These are phyloP conservation scores for Xylaria sp. DNA, from an alignment of 2,329 filamentous ascomycete species.

Conservation along the genomic window DNA sequence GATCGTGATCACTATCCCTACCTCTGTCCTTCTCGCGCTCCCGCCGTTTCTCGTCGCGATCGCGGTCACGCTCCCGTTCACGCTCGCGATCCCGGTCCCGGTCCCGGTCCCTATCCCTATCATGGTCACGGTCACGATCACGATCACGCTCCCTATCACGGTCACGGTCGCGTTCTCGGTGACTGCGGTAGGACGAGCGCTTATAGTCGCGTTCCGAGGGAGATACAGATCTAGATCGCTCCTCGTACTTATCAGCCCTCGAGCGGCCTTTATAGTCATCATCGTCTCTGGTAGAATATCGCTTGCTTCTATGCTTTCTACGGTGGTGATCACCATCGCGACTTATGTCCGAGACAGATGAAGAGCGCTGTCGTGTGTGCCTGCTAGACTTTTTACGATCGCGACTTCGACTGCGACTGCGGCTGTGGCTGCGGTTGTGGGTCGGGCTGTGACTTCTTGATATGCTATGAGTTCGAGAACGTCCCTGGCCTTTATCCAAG, in stretches of 20 bases:
- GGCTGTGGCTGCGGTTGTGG: slow-evolving; percentile 56
- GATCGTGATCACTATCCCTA: slow-evolving; percentile 52
- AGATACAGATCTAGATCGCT: slow-evolving; percentile 73
- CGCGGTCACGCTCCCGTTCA: slow-evolving; percentile 54
- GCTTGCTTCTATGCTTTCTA: slow-evolving; percentile 61
- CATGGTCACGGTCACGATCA: slow-evolving; percentile 56
- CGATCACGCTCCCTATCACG: slow-evolving; percentile 56
- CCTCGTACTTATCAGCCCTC: slow-evolving; percentile 58
- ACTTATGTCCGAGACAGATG: slow-evolving; percentile 59
- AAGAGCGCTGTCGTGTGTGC: slow-evolving; percentile 67
- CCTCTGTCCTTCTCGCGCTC: slow-evolving; percentile 54
- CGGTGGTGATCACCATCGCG: slow-evolving; percentile 63
- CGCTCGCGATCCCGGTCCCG: slow-evolving; percentile 54
- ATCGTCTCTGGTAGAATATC: slow-evolving; percentile 59
- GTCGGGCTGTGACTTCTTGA: slow-evolving; percentile 53
- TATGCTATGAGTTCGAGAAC: slow-evolving; percentile 46
- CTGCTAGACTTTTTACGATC: slow-evolving; percentile 61
- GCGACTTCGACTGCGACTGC: slow-evolving; percentile 57
- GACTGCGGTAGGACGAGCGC: slow-evolving; percentile 59
- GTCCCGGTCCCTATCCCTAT: slow-evolving; percentile 55
- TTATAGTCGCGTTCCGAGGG: slow-evolving; percentile 61
- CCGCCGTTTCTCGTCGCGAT: slow-evolving; percentile 54
- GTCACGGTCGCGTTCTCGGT: slow-evolving; percentile 53
- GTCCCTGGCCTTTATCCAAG: slow-evolving; percentile 49
- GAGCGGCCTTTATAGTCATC: slow-evolving; percentile 55